phyloP scores from a whole-genome alignment of 805 yeast genomes.

The Wickerhamiella siamensis region DNA sequence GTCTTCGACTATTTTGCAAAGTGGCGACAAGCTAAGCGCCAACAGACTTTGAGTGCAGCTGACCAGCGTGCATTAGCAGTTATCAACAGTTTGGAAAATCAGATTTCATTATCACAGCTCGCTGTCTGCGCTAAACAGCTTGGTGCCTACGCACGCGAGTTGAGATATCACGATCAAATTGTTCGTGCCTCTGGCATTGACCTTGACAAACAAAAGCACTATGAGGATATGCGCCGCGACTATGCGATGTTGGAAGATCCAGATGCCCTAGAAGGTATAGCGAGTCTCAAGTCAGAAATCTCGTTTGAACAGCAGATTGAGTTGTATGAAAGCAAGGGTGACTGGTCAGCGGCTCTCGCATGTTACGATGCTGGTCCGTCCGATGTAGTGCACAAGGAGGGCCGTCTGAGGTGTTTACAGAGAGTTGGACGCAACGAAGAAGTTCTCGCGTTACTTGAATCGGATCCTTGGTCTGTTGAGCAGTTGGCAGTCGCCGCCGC shows the following conservation, averaged over 20 bases:
- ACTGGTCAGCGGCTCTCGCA: constrained; percentile 78
- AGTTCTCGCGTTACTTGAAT: constrained; percentile 36
- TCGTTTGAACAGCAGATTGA: constrained; percentile 61
- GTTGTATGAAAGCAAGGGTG: constrained; percentile 70
- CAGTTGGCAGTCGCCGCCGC: constrained; percentile 52
- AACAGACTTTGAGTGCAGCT: constrained; percentile 7
- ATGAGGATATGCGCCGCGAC: constrained; percentile 44
- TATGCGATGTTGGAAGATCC: constrained; percentile 79
- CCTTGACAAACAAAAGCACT: constrained; percentile 17
- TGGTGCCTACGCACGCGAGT: constrained; percentile 74
- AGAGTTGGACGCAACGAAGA: constrained; percentile 66
- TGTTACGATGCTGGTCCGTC: constrained; percentile 48
- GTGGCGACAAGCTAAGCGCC: constrained; percentile 35
- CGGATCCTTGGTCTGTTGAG: constrained; percentile 12
- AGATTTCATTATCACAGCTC: constrained; percentile 49
- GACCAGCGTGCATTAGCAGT: background rate
- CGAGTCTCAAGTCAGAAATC: constrained; percentile 50
- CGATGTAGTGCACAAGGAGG: constrained; percentile 29
- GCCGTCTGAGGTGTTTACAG: constrained; percentile 53
- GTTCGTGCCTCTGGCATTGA: constrained; percentile 29
- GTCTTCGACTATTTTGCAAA: constrained; percentile 72
- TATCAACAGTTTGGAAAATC: constrained; percentile 9
- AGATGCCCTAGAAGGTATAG: constrained; percentile 78
- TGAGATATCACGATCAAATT: constrained; percentile 70
- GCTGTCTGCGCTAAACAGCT: constrained; percentile 73